Conservation (phyloP, 2,329 filamentous ascomycete genomes). For the Pezicula radicicola region DNA sequence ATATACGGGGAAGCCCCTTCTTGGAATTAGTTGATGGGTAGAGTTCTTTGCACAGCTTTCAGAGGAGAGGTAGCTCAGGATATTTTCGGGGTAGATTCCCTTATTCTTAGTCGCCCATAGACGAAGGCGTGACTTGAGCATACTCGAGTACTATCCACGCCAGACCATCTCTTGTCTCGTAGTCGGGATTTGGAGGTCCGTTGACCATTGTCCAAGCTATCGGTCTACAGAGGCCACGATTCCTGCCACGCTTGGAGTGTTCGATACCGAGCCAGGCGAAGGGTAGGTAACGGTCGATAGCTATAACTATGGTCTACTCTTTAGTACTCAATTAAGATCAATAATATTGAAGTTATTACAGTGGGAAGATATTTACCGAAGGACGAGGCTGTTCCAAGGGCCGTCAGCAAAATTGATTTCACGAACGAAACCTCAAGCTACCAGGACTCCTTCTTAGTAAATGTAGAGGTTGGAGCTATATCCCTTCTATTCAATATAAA, state of each 20-base stretch:
- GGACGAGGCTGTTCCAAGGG: too few species aligned
- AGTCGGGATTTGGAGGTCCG: slow-evolving; percentile 62
- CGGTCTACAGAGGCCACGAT: slow-evolving; percentile 72
- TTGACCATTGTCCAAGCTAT: slow-evolving; percentile 72
- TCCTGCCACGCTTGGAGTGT: slow-evolving; percentile 71
- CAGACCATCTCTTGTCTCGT: slow-evolving; percentile 62
- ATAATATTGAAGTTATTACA: too few species aligned
- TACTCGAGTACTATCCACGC: slow-evolving; percentile 54
- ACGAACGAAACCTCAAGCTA: too few species aligned
- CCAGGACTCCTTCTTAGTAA: too few species aligned
- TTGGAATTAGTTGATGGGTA: slow-evolving; percentile 50
- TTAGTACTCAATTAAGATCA: too few species aligned
- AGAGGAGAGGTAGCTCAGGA: slow-evolving; percentile 70
- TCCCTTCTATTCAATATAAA: too few species aligned
- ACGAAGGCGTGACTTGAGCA: slow-evolving; percentile 61
- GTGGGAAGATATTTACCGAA: too few species aligned
- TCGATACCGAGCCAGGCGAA: slow-evolving; percentile 54
- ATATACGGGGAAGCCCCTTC: slow-evolving; percentile 53
- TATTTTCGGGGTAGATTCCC: slow-evolving; percentile 57
- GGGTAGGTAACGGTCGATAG: slow-evolving; percentile 88
- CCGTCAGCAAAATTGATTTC: too few species aligned
- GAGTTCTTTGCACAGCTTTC: slow-evolving; percentile 54
- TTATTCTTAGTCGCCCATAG: slow-evolving; percentile 53
- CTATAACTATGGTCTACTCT: slow-evolving; percentile 76
- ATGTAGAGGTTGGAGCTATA: too few species aligned